These are phyloP conservation scores for Eimeria falciformis DNA, from an alignment of 169 alveolate species.

Conservation along the genomic window DNA sequence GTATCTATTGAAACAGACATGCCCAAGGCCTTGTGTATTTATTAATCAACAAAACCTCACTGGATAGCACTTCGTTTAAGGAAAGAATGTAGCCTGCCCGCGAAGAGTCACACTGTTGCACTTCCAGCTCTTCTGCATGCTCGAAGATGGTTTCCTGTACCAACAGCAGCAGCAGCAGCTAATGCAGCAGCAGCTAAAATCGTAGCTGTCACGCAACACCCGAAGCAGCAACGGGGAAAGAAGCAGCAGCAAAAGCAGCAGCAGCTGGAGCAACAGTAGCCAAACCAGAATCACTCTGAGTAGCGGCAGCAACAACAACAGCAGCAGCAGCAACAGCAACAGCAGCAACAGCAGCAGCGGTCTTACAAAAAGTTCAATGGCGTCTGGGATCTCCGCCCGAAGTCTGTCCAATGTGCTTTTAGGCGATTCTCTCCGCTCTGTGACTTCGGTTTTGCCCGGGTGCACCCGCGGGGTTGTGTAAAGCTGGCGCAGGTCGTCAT, in stretches of 20 bases:
- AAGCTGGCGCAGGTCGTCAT: slow-evolving; percentile 23
- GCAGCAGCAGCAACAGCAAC: slow-evolving; percentile 30
- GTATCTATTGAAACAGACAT: too few species aligned
- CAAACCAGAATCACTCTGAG: neutral
- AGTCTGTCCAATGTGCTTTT: neutral
- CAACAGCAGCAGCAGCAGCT: slow-evolving; percentile 15
- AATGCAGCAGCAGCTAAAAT: neutral
- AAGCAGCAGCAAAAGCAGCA: slow-evolving; percentile 43
- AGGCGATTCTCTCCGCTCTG: slow-evolving; percentile 4
- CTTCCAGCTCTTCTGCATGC: neutral
- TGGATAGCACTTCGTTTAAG: neutral
- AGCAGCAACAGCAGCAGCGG: slow-evolving; percentile 33
- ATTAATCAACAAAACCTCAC: neutral
- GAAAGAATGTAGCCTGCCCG: slow-evolving; percentile 8
- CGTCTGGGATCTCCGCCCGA: neutral
- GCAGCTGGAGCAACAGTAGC: neutral
- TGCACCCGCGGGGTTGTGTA: neutral
- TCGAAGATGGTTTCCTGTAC: slow-evolving; percentile 23
- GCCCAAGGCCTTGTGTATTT: neutral
- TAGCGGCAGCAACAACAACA: neutral
- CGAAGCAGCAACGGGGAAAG: too few species aligned
- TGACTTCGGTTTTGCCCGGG: neutral
- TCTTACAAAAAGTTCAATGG: slow-evolving; percentile 7
- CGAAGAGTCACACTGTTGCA: neutral
- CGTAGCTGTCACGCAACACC: too few species aligned